phyloP scores from a whole-genome alignment of 192 early-diverging fungal species.

The Chytriomyces confervae region DNA sequence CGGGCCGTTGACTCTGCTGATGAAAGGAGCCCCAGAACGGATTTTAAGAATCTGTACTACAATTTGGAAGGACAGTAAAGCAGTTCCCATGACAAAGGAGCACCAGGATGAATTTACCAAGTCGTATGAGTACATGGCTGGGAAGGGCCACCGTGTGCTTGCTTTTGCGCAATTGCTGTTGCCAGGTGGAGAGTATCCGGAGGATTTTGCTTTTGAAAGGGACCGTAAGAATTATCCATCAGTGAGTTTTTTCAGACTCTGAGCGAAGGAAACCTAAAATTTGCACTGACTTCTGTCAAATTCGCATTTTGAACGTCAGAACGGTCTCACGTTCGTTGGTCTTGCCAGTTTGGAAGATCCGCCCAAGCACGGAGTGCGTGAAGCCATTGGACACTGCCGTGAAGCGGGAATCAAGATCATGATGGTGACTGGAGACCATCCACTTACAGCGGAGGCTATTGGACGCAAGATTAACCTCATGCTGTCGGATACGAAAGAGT shows the following conservation, averaged over 20 bases:
- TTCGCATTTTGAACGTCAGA: too few species aligned
- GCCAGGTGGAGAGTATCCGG: constrained; percentile 70
- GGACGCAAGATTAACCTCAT: constrained; percentile 95
- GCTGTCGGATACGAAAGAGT: constrained; percentile 81
- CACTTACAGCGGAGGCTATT: constrained; percentile 91
- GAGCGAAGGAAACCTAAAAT: too few species aligned
- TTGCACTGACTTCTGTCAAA: too few species aligned
- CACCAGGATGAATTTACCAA: constrained; percentile 72
- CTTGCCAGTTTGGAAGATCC: constrained; percentile 91
- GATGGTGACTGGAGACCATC: constrained; percentile 97
- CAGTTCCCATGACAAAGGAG: constrained; percentile 66
- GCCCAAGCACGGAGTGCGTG: constrained; percentile 95
- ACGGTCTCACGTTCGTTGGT: constrained; percentile 70
- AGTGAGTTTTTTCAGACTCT: too few species aligned
- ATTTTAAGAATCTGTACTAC: constrained; percentile 79
- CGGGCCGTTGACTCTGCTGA: constrained; percentile 43
- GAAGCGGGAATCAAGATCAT: constrained; percentile 92
- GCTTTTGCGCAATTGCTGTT: constrained; percentile 86
- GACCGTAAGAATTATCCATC: constrained; percentile 72
- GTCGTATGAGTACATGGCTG: constrained; percentile 84
- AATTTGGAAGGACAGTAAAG: constrained; percentile 60
- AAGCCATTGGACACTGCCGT: constrained; percentile 91
- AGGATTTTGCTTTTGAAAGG: constrained; percentile 73
- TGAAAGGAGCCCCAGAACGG: constrained; percentile 94
- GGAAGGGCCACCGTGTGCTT: constrained; percentile 88